Conservation (phyloP, 2,329 filamentous ascomycete species). For the Shiraia sp. region DNA sequence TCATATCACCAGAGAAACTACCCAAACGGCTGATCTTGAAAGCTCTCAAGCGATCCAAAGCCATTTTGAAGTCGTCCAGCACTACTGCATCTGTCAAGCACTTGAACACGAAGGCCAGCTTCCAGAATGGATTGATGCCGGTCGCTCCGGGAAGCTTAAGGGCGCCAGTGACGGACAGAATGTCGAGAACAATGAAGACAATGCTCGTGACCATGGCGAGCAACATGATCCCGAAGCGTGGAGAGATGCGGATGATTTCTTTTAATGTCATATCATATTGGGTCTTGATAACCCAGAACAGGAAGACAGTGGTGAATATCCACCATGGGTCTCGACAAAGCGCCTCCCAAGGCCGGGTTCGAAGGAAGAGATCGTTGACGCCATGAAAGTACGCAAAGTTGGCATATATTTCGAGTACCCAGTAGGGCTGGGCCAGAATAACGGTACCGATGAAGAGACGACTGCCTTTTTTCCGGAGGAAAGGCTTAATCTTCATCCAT, state of each 20-base stretch:
- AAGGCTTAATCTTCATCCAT: slow-evolving; percentile 69
- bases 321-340: slow-evolving; percentile 70
- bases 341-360: slow-evolving; percentile 63
- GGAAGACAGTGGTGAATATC: slow-evolving; percentile 63
- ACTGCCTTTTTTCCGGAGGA: slow-evolving; percentile 56
- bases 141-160: slow-evolving; percentile 48
- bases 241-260: slow-evolving; percentile 64
- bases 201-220: slow-evolving; percentile 64
- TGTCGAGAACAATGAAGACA: slow-evolving; percentile 64
- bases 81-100: slow-evolving; percentile 69
- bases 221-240: slow-evolving; percentile 67
- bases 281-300: slow-evolving; percentile 66
- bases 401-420: slow-evolving; percentile 67
- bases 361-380: slow-evolving; percentile 56
- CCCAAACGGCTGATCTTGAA: slow-evolving; percentile 48
- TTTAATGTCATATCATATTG: slow-evolving; percentile 63
- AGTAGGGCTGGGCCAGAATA: slow-evolving; percentile 64
- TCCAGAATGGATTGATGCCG: slow-evolving; percentile 70
- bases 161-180: slow-evolving; percentile 60
- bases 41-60: slow-evolving; percentile 52
- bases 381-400: slow-evolving; percentile 68
- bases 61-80: slow-evolving; percentile 70
- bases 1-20: slow-evolving; percentile 42
- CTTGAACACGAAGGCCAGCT: slow-evolving; percentile 67
- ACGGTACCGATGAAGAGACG: slow-evolving; percentile 63